Evolutionary conservation across 2,329 filamentous ascomycete species (phyloP).

Genomic region (Arthrobotrys sphaeroides): DNA sequence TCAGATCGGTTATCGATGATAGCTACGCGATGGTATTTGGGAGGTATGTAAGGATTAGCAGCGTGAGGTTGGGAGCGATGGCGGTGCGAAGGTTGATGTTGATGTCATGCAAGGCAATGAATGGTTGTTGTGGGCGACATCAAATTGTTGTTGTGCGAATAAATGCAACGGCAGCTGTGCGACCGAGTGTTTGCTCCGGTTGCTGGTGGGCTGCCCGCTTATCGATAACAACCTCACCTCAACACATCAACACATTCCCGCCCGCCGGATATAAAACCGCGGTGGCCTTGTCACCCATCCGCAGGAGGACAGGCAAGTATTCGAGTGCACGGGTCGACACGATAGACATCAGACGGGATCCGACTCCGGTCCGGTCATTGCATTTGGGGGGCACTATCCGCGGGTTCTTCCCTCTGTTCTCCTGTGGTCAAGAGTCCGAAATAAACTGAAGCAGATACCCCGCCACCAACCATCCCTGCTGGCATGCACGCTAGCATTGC

Average conservation of each 20-base stretch:
- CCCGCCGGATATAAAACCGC: conserved; percentile 4
- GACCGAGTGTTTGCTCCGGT: no score
- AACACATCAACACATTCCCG: conserved; percentile 19
- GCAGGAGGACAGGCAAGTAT: not conserved
- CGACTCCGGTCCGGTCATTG: no score
- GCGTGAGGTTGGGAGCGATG: not conserved
- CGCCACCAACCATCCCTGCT: conserved; percentile 33
- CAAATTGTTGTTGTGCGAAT: no score
- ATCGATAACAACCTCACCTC: conserved; percentile 40
- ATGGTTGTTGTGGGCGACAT: no score
- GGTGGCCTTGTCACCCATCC: not conserved
- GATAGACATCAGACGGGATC: no score
- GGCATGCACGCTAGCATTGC: conserved; percentile 23
- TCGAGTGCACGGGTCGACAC: not conserved
- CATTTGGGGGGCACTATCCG: not conserved
- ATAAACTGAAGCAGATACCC: conserved; percentile 15
- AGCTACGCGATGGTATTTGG: not conserved
- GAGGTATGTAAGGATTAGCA: not conserved
- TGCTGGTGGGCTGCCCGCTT: conserved; percentile 21
- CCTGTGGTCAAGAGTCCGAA: not conserved
- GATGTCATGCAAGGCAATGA: no score
- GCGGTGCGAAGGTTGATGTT: not conserved
- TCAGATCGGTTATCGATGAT: not conserved
- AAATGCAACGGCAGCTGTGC: no score
- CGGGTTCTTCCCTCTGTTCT: not conserved